These are phyloP conservation scores for Pseudofabraea citricarpa DNA, from an alignment of 2,329 filamentous ascomycete genomes.

Conservation along the genomic window DNA sequence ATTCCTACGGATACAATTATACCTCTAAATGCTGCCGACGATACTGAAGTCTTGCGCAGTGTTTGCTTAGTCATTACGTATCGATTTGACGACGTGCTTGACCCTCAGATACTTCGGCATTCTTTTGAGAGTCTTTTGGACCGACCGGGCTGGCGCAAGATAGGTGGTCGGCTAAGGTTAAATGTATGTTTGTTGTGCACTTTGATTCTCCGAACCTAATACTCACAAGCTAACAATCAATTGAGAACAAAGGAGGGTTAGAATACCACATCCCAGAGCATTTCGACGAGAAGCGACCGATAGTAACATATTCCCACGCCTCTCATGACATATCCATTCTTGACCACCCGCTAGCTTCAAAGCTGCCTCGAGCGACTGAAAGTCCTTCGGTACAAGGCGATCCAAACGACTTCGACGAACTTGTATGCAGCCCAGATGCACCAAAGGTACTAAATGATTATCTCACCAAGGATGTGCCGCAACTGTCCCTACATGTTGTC, in stretches of 20 bases:
- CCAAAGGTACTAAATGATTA: constrained; percentile 34
- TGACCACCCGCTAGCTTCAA: constrained; percentile 35
- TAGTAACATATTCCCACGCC: constrained; percentile 35
- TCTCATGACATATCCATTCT: constrained; percentile 30
- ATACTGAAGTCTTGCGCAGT: constrained; percentile 6
- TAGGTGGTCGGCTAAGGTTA: constrained; percentile 38
- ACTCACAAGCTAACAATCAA: no score
- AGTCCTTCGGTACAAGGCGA: constrained; percentile 26
- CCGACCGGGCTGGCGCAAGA: constrained; percentile 38
- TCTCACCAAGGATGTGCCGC: constrained; percentile 36
- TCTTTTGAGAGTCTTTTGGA: constrained; percentile 34
- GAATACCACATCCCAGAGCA: constrained; percentile 36
- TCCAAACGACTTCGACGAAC: constrained; percentile 20
- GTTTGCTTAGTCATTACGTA: constrained; percentile 16
- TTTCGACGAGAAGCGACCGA: constrained; percentile 33
- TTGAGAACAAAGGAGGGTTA: constrained; percentile 26
- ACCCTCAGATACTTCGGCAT: constrained; percentile 31
- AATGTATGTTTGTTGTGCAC: no score
- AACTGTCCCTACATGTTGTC: constrained; percentile 42
- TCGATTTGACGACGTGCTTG: constrained; percentile 38
- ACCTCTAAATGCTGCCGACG: constrained; percentile 10
- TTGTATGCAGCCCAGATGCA: constrained; percentile 20
- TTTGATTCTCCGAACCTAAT: no score
- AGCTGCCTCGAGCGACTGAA: constrained; percentile 29
- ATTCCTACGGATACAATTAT: constrained; percentile 11